These are phyloP conservation scores for Plantago lanceolata DNA, from an alignment of 305 asterid species.

Conservation along the genomic window DNA sequence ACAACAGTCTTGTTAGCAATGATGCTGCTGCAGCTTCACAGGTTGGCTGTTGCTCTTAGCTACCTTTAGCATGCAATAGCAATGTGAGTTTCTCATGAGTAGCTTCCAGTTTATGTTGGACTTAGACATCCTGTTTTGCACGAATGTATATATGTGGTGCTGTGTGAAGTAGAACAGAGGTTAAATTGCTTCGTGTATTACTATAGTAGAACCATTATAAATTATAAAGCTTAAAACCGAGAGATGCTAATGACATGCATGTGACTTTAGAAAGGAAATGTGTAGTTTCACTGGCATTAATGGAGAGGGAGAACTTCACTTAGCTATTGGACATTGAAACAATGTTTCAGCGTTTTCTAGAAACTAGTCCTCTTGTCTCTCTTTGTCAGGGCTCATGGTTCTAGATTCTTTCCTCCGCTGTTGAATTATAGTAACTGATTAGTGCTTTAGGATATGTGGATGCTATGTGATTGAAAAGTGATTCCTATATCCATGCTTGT, in stretches of 20 bases:
- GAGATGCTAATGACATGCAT: neutral
- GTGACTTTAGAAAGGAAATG: neutral
- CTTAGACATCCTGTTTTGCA: neutral
- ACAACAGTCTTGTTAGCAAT: neutral
- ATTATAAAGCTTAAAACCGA: neutral
- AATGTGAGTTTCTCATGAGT: neutral
- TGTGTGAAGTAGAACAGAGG: neutral
- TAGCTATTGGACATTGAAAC: neutral
- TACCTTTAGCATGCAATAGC: constrained; percentile 7
- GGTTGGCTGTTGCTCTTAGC: constrained; percentile 32
- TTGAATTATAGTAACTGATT: neutral
- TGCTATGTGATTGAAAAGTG: neutral
- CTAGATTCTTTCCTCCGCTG: neutral
- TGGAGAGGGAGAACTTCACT: too few relatives aligned
- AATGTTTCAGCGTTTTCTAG: too few relatives aligned
- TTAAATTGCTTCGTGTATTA: neutral
- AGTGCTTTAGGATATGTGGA: neutral
- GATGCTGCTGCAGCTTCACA: constrained; percentile 34
- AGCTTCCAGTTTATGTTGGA: neutral
- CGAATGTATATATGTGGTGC: neutral
- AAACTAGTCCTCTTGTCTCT: too few relatives aligned
- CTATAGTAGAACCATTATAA: neutral
- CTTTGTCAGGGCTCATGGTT: too few relatives aligned
- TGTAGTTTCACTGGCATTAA: too few relatives aligned
- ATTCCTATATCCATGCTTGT: neutral